Evolutionary conservation across 2,329 filamentous ascomycete genomes (phyloP).

Genomic region (Colletotrichum caudatum): DNA sequence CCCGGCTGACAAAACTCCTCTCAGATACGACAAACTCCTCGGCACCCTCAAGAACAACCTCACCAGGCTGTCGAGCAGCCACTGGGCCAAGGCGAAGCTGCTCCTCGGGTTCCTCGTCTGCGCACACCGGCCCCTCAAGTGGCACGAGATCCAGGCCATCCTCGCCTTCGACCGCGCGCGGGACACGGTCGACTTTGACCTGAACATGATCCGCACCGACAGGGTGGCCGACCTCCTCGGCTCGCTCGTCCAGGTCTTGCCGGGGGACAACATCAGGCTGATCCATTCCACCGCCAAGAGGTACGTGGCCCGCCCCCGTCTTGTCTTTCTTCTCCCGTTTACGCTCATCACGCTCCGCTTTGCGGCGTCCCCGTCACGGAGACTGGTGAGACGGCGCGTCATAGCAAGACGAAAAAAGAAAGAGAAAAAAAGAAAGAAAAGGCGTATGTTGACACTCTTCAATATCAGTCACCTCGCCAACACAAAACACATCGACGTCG

Average conservation of each 20-base stretch:
- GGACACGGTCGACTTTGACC: constrained; percentile 43
- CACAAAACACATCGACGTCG: constrained; percentile 44
- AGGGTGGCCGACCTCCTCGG: constrained; percentile 51
- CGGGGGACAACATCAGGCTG: constrained; percentile 51
- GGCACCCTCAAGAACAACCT: constrained; percentile 28
- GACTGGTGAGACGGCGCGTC: no score
- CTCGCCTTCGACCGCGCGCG: constrained; percentile 45
- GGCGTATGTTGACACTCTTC: no score
- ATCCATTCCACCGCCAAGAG: constrained; percentile 54
- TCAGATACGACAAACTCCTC: constrained; percentile 49
- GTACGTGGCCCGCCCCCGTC: constrained; percentile 44
- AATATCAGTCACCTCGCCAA: constrained; percentile 41
- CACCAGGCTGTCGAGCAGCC: neutral
- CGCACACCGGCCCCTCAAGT: constrained; percentile 54
- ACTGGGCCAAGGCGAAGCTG: constrained; percentile 46
- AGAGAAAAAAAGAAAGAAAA: no score
- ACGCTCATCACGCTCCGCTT: neutral
- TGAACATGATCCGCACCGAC: constrained; percentile 41
- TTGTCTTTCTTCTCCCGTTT: no score
- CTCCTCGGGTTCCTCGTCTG: constrained; percentile 57
- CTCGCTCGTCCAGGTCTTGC: constrained; percentile 52
- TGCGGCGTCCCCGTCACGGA: no score
- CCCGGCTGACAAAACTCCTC: neutral
- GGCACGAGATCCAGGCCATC: constrained; percentile 56
- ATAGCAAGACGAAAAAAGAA: no score